Percentiles rank a stretch among this genome's conserved stretches.
phyloP scores from a whole-genome alignment of 345 rosid genomes.

The Pugionium dolabratum region DNA sequence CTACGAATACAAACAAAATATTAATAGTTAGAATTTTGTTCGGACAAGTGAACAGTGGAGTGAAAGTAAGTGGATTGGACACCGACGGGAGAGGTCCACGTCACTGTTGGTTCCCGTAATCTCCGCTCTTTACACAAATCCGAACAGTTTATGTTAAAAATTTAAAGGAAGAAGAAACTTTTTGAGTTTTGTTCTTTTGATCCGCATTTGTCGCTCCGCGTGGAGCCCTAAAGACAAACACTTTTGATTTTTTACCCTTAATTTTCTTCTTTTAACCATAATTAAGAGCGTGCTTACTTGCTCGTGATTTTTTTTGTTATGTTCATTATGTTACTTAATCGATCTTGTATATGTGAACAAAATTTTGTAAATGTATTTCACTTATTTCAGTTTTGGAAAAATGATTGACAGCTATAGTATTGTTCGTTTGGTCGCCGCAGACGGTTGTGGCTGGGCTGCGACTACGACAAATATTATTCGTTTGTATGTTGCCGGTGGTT shows the following conservation, averaged over 20 bases:
- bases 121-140: constrained; percentile 33
- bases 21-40: not conserved
- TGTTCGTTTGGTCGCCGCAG: too few species aligned
- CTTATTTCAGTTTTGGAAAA: too few species aligned
- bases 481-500: too few species aligned
- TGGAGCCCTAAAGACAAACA: not conserved
- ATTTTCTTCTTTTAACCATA: constrained; percentile 9
- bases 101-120: constrained; percentile 43
- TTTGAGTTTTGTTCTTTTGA: constrained; percentile 28
- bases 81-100: constrained; percentile 41
- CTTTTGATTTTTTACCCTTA: constrained; percentile 12
- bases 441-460: too few species aligned
- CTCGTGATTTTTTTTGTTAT: constrained; percentile 19
- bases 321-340: too few species aligned
- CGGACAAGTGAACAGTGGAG: constrained; percentile 21
- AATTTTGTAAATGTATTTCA: too few species aligned
- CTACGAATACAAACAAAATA: not conserved
- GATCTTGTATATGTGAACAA: too few species aligned
- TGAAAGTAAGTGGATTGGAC: constrained; percentile 34
- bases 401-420: too few species aligned
- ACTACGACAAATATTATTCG: too few species aligned
- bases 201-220: constrained; percentile 35
- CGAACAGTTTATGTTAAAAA: constrained; percentile 33
- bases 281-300: constrained; percentile 10
- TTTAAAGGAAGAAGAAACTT: constrained; percentile 4